Evolutionary conservation across 257 asterid genomes (phyloP).

Genomic region (Solanum acaule): DNA sequence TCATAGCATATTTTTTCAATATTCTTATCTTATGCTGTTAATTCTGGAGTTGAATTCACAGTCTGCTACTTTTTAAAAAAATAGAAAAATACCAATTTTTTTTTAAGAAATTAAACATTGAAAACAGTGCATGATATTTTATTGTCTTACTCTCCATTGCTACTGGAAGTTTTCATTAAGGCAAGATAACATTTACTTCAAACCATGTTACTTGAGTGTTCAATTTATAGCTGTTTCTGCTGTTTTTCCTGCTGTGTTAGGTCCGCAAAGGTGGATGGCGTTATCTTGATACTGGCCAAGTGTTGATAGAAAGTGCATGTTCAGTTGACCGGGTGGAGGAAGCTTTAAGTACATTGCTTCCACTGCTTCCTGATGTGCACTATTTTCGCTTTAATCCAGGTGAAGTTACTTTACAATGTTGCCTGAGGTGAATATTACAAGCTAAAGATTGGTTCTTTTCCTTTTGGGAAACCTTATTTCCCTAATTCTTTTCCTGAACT

Average conservation of each 20-base stretch:
- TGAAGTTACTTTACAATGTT: conserved; percentile 16
- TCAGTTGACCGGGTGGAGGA: conserved; percentile 99
- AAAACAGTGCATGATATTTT: background rate
- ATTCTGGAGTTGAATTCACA: background rate
- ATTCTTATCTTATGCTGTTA: background rate
- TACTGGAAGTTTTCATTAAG: background rate
- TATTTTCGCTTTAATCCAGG: conserved; percentile 99
- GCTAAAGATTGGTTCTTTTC: background rate
- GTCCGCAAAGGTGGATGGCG: conserved; percentile 99
- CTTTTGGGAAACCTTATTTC: background rate
- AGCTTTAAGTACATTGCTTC: conserved; percentile 84
- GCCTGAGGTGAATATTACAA: background rate
- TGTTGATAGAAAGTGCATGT: conserved; percentile 96
- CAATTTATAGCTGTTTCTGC: conserved; percentile 1
- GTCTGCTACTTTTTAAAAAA: background rate
- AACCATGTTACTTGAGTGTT: background rate
- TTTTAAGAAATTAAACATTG: background rate
- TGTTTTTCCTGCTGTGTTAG: conserved; percentile 29
- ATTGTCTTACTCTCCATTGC: background rate
- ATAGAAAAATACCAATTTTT: background rate
- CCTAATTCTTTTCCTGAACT: background rate
- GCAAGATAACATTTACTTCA: background rate
- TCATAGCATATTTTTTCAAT: background rate
- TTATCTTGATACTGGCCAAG: conserved; percentile 94
- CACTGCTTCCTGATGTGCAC: conserved; percentile 89